A percentile compares a stretch with the other conserved stretches of the same genome.
Conservation (phyloP, 306 rosid species). For the Vigna nakashimae region DNA sequence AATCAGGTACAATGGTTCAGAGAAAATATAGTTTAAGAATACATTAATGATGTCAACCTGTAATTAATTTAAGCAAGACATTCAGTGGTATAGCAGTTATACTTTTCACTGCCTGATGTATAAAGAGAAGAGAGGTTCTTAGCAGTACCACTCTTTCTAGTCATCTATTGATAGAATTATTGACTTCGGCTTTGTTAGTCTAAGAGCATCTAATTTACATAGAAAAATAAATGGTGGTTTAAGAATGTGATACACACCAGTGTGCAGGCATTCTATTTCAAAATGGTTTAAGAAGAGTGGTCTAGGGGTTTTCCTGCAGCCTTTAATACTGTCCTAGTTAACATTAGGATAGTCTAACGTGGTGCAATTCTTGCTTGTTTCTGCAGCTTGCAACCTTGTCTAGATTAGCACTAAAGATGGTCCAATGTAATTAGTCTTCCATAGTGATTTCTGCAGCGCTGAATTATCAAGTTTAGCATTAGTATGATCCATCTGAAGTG, state of each 20-base stretch:
- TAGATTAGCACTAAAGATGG: too few relatives aligned
- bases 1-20: slow-evolving; percentile 11
- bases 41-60: background rate
- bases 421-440: too few relatives aligned
- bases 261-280: too few relatives aligned
- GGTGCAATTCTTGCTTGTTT: too few relatives aligned
- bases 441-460: too few relatives aligned
- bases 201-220: background rate
- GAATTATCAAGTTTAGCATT: too few relatives aligned
- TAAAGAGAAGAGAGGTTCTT: background rate
- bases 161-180: slow-evolving; percentile 5
- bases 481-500: too few relatives aligned
- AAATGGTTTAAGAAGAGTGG: too few relatives aligned
- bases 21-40: slow-evolving; percentile 7
- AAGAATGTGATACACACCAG: background rate
- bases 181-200: slow-evolving; percentile 10
- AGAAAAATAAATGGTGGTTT: background rate
- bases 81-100: slow-evolving; percentile 20
- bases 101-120: slow-evolving; percentile 5
- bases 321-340: too few relatives aligned
- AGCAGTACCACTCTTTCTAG: background rate
- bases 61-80: slow-evolving; percentile 1
- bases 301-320: too few relatives aligned
- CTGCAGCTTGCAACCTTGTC: too few relatives aligned
- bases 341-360: too few relatives aligned